phyloP scores from a whole-genome alignment of 345 rosid genomes.

The Lenwebbia sp. region DNA sequence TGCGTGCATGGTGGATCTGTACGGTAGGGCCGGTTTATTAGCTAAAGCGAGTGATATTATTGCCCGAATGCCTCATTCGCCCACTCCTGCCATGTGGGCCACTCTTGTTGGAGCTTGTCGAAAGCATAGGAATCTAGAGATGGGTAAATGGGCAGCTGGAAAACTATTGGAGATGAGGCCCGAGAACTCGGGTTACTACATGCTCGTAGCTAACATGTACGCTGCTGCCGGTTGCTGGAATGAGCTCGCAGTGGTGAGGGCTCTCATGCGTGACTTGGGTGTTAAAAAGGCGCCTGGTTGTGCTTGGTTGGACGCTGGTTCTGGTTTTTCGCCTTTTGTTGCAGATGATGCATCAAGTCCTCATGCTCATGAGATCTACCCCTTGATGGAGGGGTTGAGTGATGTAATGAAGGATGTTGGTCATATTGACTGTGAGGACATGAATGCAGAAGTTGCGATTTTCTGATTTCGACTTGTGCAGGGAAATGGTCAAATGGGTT shows the following conservation, averaged over 20 bases:
- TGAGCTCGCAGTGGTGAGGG: slow-evolving; percentile 59
- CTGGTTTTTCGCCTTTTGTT: slow-evolving; percentile 39
- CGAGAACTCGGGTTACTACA: slow-evolving; percentile 59
- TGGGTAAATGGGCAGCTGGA: slow-evolving; percentile 82
- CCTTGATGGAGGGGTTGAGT: slow-evolving; percentile 45
- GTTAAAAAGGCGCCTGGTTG: slow-evolving; percentile 67
- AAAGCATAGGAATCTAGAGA: slow-evolving; percentile 38
- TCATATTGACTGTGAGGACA: slow-evolving; percentile 7
- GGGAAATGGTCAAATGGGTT: neutral
- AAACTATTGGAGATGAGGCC: slow-evolving; percentile 49
- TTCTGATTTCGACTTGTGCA: neutral
- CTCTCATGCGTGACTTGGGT: slow-evolving; percentile 55
- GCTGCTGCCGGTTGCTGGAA: slow-evolving; percentile 64
- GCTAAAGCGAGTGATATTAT: slow-evolving; percentile 39
- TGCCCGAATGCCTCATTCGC: slow-evolving; percentile 40
- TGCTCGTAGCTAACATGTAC: slow-evolving; percentile 61
- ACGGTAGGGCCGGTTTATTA: slow-evolving; percentile 64
- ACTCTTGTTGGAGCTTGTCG: slow-evolving; percentile 61
- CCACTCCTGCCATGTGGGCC: slow-evolving; percentile 60
- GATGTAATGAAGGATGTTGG: slow-evolving; percentile 47
- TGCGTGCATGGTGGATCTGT: slow-evolving; percentile 75
- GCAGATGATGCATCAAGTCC: slow-evolving; percentile 51
- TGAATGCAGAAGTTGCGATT: neutral
- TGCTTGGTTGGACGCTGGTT: slow-evolving; percentile 53
- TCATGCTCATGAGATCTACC: slow-evolving; percentile 24